Evolutionary conservation across 192 early-diverging fungal species (phyloP).

Genomic region (Podila horticola): DNA sequence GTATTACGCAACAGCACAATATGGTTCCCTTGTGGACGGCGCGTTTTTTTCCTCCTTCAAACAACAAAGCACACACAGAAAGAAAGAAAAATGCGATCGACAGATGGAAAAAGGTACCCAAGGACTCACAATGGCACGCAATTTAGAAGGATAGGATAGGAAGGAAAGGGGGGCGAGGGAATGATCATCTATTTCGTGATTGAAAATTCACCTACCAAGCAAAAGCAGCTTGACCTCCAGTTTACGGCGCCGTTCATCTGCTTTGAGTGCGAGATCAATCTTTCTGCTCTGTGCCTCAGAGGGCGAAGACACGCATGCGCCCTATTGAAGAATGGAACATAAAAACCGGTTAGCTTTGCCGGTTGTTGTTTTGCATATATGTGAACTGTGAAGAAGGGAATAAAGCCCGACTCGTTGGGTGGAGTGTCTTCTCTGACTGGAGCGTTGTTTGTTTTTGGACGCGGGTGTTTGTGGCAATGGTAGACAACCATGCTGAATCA

Average conservation of each 20-base stretch:
- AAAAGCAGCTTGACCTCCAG: constrained; percentile 49
- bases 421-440: too few species aligned
- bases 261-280: constrained; percentile 41
- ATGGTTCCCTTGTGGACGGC: too few species aligned
- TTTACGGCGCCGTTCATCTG: constrained; percentile 29
- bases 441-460: too few species aligned
- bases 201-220: constrained; percentile 21
- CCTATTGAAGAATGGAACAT: constrained; percentile 4
- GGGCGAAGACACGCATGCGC: constrained; percentile 37
- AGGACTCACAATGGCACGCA: background rate
- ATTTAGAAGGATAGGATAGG: background rate
- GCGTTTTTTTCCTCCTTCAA: too few species aligned
- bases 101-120: background rate
- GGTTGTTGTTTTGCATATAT: too few species aligned
- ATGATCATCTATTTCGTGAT: background rate
- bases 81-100: background rate
- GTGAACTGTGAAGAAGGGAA: too few species aligned
- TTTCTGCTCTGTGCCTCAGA: constrained; percentile 29
- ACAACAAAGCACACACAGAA: background rate
- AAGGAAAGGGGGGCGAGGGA: background rate
- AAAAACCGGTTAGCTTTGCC: background rate
- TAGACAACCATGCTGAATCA: too few species aligned
- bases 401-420: too few species aligned
- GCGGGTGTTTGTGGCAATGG: too few species aligned
- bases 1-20: too few species aligned